A percentile compares a stretch with the other conserved stretches of the same genome.
Conservation (phyloP, 495 filamentous ascomycete genomes). For the Tuber aestivum region DNA sequence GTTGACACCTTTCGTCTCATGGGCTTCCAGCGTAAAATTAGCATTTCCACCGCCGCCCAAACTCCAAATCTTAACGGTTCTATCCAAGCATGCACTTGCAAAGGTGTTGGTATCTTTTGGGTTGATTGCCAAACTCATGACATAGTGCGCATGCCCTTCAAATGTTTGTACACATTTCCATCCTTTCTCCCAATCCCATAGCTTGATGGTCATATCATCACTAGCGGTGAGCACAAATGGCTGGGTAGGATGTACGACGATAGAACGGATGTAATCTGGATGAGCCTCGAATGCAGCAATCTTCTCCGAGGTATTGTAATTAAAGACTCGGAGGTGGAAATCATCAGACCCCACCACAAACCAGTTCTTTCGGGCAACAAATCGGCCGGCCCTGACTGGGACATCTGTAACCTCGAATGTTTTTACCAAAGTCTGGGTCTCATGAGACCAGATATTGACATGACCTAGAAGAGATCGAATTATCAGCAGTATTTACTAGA, state of each 20-base stretch:
- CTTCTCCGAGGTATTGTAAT: slow-evolving; percentile 99
- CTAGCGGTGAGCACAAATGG: slow-evolving; percentile 93
- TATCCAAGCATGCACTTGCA: slow-evolving; percentile 90
- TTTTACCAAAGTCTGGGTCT: slow-evolving; percentile 95
- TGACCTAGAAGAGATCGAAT: slow-evolving; percentile 55
- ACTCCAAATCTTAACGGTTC: slow-evolving; percentile 98
- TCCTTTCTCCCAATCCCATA: slow-evolving; percentile 97
- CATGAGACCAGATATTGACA: slow-evolving; percentile 99
- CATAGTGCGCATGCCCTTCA: slow-evolving; percentile 96
- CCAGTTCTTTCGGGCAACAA: slow-evolving; percentile 98
- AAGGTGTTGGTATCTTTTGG: slow-evolving; percentile 99
- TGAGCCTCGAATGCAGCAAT: slow-evolving; percentile 98
- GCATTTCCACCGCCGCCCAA: slow-evolving; percentile 75
- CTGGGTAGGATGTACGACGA: slow-evolving; percentile 92
- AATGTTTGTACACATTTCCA: slow-evolving; percentile 99
- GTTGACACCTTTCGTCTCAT: slow-evolving; percentile 91
- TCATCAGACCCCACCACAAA: slow-evolving; percentile 97
- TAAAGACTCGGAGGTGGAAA: slow-evolving; percentile 93
- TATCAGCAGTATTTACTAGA: slow-evolving; percentile 16
- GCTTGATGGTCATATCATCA: slow-evolving; percentile 99
- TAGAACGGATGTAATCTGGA: slow-evolving; percentile 96
- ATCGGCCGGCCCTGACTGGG: slow-evolving; percentile 91
- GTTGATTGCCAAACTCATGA: slow-evolving; percentile 99
- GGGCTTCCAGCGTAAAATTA: slow-evolving; percentile 93
- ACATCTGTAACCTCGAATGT: slow-evolving; percentile 99